Percentiles rank a stretch among this genome's conserved stretches.
Evolutionary conservation across 768 basidiomycete species (phyloP).

Genomic region (Rhodosporidiobolus sp.): DNA sequence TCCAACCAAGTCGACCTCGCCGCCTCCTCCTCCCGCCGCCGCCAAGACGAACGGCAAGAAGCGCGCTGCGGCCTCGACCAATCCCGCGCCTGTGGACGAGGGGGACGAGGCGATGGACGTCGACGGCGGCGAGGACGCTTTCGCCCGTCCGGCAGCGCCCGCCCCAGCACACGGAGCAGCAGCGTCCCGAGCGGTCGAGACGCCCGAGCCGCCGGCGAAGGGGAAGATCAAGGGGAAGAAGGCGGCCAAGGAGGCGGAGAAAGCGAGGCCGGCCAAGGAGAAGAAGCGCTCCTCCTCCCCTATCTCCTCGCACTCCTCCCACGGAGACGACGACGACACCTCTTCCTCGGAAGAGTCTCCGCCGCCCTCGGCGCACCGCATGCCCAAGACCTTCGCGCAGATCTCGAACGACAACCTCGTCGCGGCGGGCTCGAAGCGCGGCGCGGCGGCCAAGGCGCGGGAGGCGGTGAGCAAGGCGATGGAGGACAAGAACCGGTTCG

Average conservation of each 20-base stretch:
- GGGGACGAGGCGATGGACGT: slow-evolving; percentile 2
- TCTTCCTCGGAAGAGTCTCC: slow-evolving; percentile 71
- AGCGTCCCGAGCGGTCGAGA: neutral
- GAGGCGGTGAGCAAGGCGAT: slow-evolving; percentile 21
- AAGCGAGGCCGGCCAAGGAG: neutral
- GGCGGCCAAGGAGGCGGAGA: slow-evolving; percentile 17
- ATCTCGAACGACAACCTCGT: slow-evolving; percentile 31
- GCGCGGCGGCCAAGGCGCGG: slow-evolving; percentile 20
- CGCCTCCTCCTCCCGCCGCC: neutral
- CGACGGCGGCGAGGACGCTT: neutral
- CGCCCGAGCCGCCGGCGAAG: neutral
- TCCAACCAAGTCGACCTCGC: neutral
- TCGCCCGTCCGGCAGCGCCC: neutral
- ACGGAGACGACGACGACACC: neutral
- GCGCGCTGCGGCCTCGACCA: neutral
- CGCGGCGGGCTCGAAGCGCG: slow-evolving; percentile 8
- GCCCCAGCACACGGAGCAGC: neutral
- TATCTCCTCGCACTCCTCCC: neutral
- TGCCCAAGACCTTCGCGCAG: slow-evolving; percentile 10
- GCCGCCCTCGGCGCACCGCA: slow-evolving; percentile 23
- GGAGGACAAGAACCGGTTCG: slow-evolving; percentile 53
- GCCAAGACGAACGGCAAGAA: neutral
- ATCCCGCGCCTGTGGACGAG: neutral
- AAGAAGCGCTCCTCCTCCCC: neutral
- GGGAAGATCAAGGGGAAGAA: slow-evolving; percentile 9